Percentiles rank a stretch among this genome's conserved stretches.
These are phyloP conservation scores for Inosperma sp. DNA, from an alignment of 768 basidiomycete genomes.

Conservation along the genomic window DNA sequence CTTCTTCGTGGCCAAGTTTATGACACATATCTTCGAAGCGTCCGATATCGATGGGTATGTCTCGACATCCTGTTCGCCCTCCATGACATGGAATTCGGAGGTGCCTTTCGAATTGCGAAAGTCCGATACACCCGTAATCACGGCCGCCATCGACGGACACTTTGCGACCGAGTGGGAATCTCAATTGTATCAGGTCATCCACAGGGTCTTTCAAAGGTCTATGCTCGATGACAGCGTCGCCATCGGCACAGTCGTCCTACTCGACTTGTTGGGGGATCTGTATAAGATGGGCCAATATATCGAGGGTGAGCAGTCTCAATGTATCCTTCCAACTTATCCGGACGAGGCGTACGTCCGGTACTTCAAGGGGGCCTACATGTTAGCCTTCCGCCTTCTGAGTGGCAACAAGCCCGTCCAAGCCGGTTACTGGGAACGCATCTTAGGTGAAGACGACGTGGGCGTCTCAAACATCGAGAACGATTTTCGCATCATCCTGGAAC, in stretches of 20 bases:
- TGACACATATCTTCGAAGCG: neutral
- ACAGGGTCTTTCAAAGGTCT: neutral
- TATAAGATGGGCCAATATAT: neutral
- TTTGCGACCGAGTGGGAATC: neutral
- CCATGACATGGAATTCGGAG: neutral
- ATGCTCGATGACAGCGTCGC: constrained; percentile 7
- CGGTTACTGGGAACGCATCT: neutral
- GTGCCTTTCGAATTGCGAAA: neutral
- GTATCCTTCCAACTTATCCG: neutral
- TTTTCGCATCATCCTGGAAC: neutral
- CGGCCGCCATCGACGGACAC: neutral
- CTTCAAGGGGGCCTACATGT: constrained; percentile 8
- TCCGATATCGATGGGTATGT: neutral
- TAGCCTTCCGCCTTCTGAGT: neutral
- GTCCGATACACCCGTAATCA: neutral
- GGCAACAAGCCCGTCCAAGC: neutral
- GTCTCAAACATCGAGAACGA: neutral
- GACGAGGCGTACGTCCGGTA: neutral
- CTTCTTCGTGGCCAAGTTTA: constrained; percentile 4
- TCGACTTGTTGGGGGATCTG: neutral
- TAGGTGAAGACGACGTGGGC: neutral
- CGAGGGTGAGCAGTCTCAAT: neutral
- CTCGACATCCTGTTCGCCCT: neutral
- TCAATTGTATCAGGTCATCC: neutral
- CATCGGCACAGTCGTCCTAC: constrained; percentile 4